These are phyloP conservation scores for Exserohilum rostratum DNA, from an alignment of 2,329 filamentous ascomycete species.

Conservation along the genomic window DNA sequence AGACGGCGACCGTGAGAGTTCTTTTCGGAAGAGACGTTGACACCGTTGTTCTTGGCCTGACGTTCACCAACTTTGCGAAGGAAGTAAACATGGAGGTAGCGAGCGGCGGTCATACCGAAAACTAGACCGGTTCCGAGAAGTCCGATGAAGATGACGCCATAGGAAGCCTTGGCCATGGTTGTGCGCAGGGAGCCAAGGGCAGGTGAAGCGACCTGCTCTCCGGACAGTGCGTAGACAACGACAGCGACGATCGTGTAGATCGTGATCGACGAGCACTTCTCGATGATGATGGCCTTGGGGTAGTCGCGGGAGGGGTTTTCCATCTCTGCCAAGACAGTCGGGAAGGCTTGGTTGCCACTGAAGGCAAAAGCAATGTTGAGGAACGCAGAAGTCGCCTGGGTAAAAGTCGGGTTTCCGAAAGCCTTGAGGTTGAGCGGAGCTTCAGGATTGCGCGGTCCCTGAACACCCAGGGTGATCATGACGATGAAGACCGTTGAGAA, in stretches of 20 bases:
- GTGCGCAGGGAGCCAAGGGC: conserved; percentile 30
- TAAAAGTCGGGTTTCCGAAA: conserved; percentile 30
- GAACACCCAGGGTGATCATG: conserved; percentile 35
- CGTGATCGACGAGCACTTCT: conserved; percentile 29
- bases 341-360: conserved; percentile 37
- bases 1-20: conserved; percentile 23
- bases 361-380: conserved; percentile 39
- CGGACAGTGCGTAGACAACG: conserved; percentile 32
- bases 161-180: conserved; percentile 32
- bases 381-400: conserved; percentile 29
- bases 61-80: conserved; percentile 25
- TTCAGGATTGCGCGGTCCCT: conserved; percentile 26
- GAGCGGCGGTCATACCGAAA: conserved; percentile 32
- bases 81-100: conserved; percentile 33
- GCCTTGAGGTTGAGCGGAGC: conserved; percentile 32
- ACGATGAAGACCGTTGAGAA: conserved; percentile 31
- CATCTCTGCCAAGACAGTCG: conserved; percentile 37
- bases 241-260: conserved; percentile 32
- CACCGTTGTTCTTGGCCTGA: conserved; percentile 18
- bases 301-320: conserved; percentile 35
- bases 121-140: conserved; percentile 34
- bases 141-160: conserved; percentile 29
- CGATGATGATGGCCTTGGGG: conserved; percentile 33
- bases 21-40: conserved; percentile 6
- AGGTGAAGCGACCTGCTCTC: conserved; percentile 34